Evolutionary conservation across 2,329 filamentous ascomycete genomes (phyloP), one percentile per base, ranked within the genome.

Genomic region (Fusarium redolens): DNA sequence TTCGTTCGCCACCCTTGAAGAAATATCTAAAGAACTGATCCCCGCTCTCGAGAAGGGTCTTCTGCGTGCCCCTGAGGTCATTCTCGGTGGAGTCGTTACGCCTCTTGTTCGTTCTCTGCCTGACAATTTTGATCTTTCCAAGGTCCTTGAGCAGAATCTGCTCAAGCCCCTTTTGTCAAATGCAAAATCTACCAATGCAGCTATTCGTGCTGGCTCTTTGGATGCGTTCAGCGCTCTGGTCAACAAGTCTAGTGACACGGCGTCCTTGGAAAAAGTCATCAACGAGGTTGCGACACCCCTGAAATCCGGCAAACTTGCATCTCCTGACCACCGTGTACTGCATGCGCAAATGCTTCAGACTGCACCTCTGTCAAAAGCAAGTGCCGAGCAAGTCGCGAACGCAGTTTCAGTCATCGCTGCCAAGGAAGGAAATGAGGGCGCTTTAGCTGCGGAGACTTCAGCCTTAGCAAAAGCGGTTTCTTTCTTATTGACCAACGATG

Each of bases 361-460:
- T 11, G 82, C 96, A 35, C 87, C 90, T 2, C 84, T 89, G 47
- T 92, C 90, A 4, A 81, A 85, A 15, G 82, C 87, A 5, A 86
- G 92, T 43, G 92, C 93, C 1, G 86, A 88, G 64, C 92, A 92
- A 73, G 86, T 96, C 35, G 87, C 90, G 3, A 84, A 86, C 55
- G 90, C 89, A 11, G 86, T 98, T 65, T 89, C 92, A 11, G 82
- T 90, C 22, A 85, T 94, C 18, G 91, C 93, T 22, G 83, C 88
- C 11, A 97, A 98, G 78, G 96, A 99, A 82, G 91, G 95, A 12
- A 98, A 97, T 76, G 96, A 99, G 81, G 84, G 87, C 40, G 95
- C 95, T 45, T 85, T 97, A 31, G 87, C 89, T 45, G 91, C 93
- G 14, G 94, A 97, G 81, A 90, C 95, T 11, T 86, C 87, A 38